Base-by-base conservation (phyloP, 257 asterid genomes). In the Phtheirospermum japonicum region DNA sequence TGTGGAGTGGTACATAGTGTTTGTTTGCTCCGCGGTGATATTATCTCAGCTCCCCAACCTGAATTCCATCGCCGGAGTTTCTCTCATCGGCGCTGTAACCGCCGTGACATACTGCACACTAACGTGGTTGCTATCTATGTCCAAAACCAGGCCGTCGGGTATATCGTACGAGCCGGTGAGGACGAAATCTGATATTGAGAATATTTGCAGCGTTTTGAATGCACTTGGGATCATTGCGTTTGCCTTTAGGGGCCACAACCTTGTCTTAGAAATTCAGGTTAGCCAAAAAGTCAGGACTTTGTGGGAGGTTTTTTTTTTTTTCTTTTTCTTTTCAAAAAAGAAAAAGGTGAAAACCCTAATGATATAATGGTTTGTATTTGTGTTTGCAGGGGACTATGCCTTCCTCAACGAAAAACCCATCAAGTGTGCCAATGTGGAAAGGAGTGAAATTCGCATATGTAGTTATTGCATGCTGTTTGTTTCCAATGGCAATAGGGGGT, bases 231-330 rank as follows among this genome's bases (percentile, higher is more conserved):
- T 90, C 18, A 67, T 90, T 57, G 96, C 94, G 28, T 88, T 87
- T 69, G 89, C 96, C 40, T 90, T 90, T 61, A 77, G 95, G 63
- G 97, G 97, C 32, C 97, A 90, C 75, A 90, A 90, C 64, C 89
- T 90, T 70, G 86, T 82, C 32, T 59, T 90, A 1, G 97, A 90
- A 63, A 87, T 90, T 19, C 97, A 90, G 97, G 97, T 83, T 11
- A n/a, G 7, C 14, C 5, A 10, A 12, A 1, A 23, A 52, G 13
- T 2, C 48, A 42, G 8, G 48, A 42, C 4, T 36, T 36, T 36
- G 42, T 6, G 4, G n/a, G 54, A 14, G 6, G n/a, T n/a, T n/a
- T n/a, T n/a, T n/a, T n/a, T n/a, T n/a, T n/a, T n/a, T n/a, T n/a
- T n/a, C n/a, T n/a, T n/a, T n/a, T n/a, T n/a, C n/a, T n/a, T n/a